Percentiles rank a stretch among this genome's conserved stretches.
Evolutionary conservation across 2,329 filamentous ascomycete genomes (phyloP).

Genomic region (Clathrospora elynae): DNA sequence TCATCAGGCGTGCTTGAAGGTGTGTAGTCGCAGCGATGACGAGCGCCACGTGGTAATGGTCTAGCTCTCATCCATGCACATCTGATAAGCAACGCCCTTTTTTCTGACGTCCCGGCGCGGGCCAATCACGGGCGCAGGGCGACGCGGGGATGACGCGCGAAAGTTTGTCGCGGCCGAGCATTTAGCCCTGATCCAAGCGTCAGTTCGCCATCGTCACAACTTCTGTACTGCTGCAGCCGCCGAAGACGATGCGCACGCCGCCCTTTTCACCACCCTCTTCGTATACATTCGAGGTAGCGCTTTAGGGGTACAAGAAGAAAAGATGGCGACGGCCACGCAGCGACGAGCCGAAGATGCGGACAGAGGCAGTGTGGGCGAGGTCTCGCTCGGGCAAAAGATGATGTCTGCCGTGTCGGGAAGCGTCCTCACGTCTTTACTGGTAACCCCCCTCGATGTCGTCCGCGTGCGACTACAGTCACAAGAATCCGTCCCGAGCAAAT

Average conservation of each 20-base stretch:
- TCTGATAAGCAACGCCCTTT: constrained; percentile 32
- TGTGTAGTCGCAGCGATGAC: constrained; percentile 14
- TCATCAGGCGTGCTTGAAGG: constrained; percentile 8
- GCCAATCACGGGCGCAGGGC: constrained; percentile 12
- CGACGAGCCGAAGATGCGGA: constrained; percentile 51
- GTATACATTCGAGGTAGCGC: constrained; percentile 40
- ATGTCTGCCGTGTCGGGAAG: constrained; percentile 89
- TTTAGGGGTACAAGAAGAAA: constrained; percentile 6
- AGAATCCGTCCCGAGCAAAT: constrained; percentile 56
- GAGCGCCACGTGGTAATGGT: constrained; percentile 10
- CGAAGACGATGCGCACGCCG: constrained; percentile 37
- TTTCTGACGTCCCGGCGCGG: not conserved
- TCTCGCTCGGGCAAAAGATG: constrained; percentile 90
- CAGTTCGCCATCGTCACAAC: constrained; percentile 31
- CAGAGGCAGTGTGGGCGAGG: constrained; percentile 60
- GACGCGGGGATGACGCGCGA: constrained; percentile 19
- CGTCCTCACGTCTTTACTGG: constrained; percentile 84
- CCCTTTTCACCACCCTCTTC: constrained; percentile 30
- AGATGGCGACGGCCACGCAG: constrained; percentile 40
- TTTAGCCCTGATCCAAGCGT: constrained; percentile 16
- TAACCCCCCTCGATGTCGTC: constrained; percentile 95
- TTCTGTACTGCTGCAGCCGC: constrained; percentile 10
- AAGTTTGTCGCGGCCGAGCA: constrained; percentile 23
- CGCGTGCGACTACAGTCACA: constrained; percentile 94
- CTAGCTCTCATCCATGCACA: constrained; percentile 14